These are phyloP conservation scores for Tuber indicum DNA, from an alignment of 495 filamentous ascomycete species.

Conservation along the genomic window DNA sequence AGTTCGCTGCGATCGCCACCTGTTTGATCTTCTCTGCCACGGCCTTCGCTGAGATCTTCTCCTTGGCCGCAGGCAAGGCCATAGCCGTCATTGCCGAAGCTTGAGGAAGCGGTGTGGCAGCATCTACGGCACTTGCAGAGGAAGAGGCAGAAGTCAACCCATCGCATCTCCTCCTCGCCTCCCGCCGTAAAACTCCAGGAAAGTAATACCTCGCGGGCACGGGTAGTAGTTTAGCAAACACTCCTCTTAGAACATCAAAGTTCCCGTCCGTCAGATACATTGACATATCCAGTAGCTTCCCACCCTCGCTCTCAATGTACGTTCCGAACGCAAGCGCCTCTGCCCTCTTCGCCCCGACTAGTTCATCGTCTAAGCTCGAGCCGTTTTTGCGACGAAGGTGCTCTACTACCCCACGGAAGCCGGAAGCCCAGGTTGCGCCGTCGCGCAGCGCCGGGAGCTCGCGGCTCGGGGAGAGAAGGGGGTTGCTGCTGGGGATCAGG, in stretches of 20 bases:
- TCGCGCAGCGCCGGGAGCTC: conserved; percentile 68
- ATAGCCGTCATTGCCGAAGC: conserved; percentile 1
- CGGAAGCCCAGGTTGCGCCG: conserved; percentile 56
- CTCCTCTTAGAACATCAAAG: conserved; percentile 47
- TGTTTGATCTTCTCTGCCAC: conserved; percentile 58
- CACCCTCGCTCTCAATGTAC: conserved; percentile 58
- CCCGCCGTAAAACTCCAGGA: conserved; percentile 56
- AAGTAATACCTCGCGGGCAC: conserved; percentile 77
- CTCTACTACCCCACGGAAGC: conserved; percentile 66
- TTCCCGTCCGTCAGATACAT: conserved; percentile 86
- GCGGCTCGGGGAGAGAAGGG: conserved; percentile 69
- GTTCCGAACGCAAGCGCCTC: conserved; percentile 47
- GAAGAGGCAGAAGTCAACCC: conserved; percentile 29
- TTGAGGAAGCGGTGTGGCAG: conserved; percentile 36
- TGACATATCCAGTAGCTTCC: conserved; percentile 65
- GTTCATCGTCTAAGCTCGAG: conserved; percentile 13
- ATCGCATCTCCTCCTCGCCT: conserved; percentile 46
- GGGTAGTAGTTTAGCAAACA: conserved; percentile 48
- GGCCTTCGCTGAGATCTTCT: conserved; percentile 42
- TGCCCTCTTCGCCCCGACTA: conserved; percentile 44
- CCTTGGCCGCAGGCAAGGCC: background rate
- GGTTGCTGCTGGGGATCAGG: conserved; percentile 68
- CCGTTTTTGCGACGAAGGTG: conserved; percentile 55
- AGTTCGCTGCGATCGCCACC: conserved; percentile 58
- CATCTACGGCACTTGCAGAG: conserved; percentile 5